A percentile compares a stretch with the other conserved stretches of the same genome.
These are phyloP conservation scores for Sextonia rubra DNA, from an alignment of 164 flowering plant species.

Conservation along the genomic window DNA sequence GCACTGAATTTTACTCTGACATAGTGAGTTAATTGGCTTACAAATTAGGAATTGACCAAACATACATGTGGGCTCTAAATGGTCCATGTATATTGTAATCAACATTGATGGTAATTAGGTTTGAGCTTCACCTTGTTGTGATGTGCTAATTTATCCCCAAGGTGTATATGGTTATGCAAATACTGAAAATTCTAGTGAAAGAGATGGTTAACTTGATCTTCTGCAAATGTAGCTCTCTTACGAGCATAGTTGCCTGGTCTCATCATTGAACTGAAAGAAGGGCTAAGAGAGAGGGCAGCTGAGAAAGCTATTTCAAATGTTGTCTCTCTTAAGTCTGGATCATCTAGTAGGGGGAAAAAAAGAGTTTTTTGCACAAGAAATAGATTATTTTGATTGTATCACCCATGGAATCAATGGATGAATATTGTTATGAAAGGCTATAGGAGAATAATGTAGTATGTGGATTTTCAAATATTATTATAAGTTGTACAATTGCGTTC, in stretches of 20 bases:
- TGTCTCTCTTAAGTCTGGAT: no score
- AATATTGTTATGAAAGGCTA: no score
- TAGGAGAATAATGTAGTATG: no score
- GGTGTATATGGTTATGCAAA: constrained; percentile 10
- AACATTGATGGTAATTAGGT: neutral
- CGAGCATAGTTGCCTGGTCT: constrained; percentile 59
- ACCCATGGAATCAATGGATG: no score
- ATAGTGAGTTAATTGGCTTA: neutral
- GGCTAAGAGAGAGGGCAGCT: constrained; percentile 62
- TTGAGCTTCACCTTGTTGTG: neutral
- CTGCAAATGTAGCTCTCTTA: constrained; percentile 41
- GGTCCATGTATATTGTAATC: neutral
- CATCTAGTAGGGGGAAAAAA: no score
- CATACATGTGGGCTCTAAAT: neutral
- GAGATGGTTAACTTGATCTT: constrained; percentile 46
- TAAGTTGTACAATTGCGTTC: no score
- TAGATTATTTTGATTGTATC: no score
- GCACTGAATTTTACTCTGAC: neutral
- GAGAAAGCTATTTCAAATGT: constrained; percentile 55
- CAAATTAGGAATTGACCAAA: neutral
- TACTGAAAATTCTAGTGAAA: constrained; percentile 37
- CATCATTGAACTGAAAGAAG: constrained; percentile 64
- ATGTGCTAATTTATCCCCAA: no score
- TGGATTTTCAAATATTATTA: no score
- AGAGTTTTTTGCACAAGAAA: no score